Evolutionary conservation across 768 basidiomycete species (phyloP).

Genomic region (Pholiota conissans): DNA sequence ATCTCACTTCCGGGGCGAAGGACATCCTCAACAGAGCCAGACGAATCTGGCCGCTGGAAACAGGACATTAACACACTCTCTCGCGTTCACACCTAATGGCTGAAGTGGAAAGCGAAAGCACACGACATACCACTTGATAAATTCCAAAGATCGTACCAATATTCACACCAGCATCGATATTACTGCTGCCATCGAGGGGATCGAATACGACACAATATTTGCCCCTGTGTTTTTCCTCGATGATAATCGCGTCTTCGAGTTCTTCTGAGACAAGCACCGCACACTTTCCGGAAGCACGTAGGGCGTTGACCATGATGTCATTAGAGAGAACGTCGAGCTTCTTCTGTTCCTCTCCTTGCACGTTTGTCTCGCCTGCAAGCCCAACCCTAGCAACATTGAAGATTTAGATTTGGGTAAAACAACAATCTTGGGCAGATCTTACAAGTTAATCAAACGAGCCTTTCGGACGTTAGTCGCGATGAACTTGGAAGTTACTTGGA

Average conservation of each 20-base stretch:
- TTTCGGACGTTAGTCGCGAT: conserved; percentile 98
- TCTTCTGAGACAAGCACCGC: conserved; percentile 98
- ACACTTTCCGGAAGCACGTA: conserved; percentile 94
- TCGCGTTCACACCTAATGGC: background rate
- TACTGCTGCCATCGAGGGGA: conserved; percentile 93
- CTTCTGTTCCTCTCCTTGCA: conserved; percentile 99
- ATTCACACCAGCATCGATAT: conserved; percentile 98
- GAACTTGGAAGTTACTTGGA: conserved; percentile 95
- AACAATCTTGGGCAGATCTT: conserved; percentile 28
- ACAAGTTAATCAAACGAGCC: conserved; percentile 97
- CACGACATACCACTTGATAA: conserved; percentile 76
- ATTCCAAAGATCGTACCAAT: conserved; percentile 98
- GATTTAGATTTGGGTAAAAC: conserved; percentile 6
- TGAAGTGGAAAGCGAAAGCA: background rate
- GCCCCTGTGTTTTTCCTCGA: conserved; percentile 78
- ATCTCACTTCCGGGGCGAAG: conserved; percentile 92
- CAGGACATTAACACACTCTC: conserved; percentile 3
- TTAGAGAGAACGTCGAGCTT: conserved; percentile 97
- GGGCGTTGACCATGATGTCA: conserved; percentile 98
- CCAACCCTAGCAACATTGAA: conserved; percentile 68
- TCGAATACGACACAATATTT: conserved; percentile 98
- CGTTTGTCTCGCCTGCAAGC: conserved; percentile 93
- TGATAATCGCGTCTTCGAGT: conserved; percentile 88
- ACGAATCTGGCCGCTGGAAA: conserved; percentile 61
- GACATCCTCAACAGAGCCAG: conserved; percentile 84